Evolutionary conservation across 805 yeast species (phyloP), one percentile per base, ranked within the genome.

Genomic region (Candida nanaspora): DNA sequence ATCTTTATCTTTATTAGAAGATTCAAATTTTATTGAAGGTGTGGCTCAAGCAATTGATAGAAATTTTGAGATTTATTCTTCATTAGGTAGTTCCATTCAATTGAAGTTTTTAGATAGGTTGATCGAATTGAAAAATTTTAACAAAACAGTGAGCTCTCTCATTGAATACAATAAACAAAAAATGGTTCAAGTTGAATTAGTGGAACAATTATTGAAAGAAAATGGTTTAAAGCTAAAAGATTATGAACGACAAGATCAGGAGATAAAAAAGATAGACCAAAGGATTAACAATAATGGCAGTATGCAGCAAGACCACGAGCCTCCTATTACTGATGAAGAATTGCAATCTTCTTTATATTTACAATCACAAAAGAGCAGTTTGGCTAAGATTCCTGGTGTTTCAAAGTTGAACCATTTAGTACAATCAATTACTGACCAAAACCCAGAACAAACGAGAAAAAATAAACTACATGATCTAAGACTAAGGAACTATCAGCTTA

Each of bases 1-100:
- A 46, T 59, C 75, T 2, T 63, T 80, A 39, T 75, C 93, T 1
- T 54, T 78, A 3, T 68, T 79, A 9, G 62, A 63, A 39, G 63
- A 61, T 41, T 62, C 65, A 4, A 50, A 51, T 36, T 49, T 47
- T 2, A 70, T 86, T 45, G 98, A 93, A 55, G 78, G 79, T 46
- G 76, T 87, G 23, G 97, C 98, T 1, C 88, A 85, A 53, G 82
- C 88, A 1, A 80, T 86, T 46, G 98, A 93, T 58, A 74, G 80
- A 31, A 77, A 74, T 30, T 79, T 74, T 45, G 72, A 80, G 16
- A 74, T 78, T 18, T 56, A 73, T 19, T 68, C 68, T 39, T 53
- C 66, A 10, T 59, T 75, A 10, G 40, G 51, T 22, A 57, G 55
- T 33, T 41, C 48, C 13, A 48, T 62, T 4, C 59, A 58, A 39